Evolutionary conservation across 768 basidiomycete genomes (phyloP).

Genomic region (Russula ochroleuca): DNA sequence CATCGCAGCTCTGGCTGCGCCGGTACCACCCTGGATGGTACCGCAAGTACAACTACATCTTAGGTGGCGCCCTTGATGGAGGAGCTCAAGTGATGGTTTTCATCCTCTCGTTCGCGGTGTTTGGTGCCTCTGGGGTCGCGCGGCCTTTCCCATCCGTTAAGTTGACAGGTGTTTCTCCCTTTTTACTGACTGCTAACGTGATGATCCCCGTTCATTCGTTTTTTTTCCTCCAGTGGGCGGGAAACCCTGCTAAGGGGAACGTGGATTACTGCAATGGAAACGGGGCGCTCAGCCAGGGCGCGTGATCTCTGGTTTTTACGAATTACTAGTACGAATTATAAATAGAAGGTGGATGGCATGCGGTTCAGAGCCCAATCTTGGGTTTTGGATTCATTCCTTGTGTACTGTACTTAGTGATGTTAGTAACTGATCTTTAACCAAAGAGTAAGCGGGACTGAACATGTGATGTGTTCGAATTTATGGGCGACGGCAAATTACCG

Average conservation of each 20-base stretch:
- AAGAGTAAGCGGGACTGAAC: too few species aligned
- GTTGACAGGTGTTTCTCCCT: neutral
- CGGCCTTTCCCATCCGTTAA: slow-evolving; percentile 45
- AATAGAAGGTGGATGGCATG: neutral
- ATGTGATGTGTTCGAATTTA: too few species aligned
- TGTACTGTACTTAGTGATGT: neutral
- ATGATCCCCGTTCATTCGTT: neutral
- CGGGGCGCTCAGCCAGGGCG: slow-evolving; percentile 43
- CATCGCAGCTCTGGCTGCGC: slow-evolving; percentile 45
- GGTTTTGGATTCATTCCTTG: neutral
- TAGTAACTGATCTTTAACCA: too few species aligned
- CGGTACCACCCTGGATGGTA: slow-evolving; percentile 47
- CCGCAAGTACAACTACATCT: slow-evolving; percentile 59
- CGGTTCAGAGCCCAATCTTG: too few species aligned
- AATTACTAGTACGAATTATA: neutral
- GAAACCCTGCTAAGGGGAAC: slow-evolving; percentile 50
- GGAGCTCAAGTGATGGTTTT: slow-evolving; percentile 64
- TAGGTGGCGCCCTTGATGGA: slow-evolving; percentile 63
- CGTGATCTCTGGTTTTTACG: neutral
- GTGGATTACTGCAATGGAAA: slow-evolving; percentile 60
- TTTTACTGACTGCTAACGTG: neutral
- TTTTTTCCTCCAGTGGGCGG: slow-evolving; percentile 42
- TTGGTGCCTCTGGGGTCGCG: slow-evolving; percentile 50
- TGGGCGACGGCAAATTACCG: too few species aligned
- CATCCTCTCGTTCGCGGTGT: slow-evolving; percentile 59